phyloP scores from a whole-genome alignment of 495 filamentous ascomycete genomes.

The Penicillium paxilli region DNA sequence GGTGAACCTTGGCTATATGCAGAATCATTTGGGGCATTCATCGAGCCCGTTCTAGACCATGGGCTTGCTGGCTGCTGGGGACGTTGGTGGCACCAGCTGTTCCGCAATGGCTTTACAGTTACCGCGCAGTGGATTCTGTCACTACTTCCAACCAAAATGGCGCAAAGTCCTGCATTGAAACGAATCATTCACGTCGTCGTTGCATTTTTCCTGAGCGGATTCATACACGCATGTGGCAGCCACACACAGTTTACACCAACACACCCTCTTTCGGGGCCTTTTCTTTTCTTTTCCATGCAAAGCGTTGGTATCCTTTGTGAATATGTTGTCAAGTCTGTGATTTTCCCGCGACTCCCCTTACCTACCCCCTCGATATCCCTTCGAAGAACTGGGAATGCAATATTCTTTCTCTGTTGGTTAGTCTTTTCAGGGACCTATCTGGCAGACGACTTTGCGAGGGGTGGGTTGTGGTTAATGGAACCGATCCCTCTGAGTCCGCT shows the following conservation, averaged over 20 bases:
- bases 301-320: conserved; percentile 57
- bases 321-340: conserved; percentile 21
- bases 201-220: conserved; percentile 59
- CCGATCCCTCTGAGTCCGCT: conserved; percentile 65
- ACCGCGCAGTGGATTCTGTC: conserved; percentile 52
- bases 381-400: conserved; percentile 49
- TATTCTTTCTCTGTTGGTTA: conserved; percentile 58
- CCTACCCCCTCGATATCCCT: conserved; percentile 33
- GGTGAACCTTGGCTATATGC: conserved; percentile 67
- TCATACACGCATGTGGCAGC: conserved; percentile 60
- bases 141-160: conserved; percentile 24
- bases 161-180: conserved; percentile 14
- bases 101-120: conserved; percentile 69
- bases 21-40: conserved; percentile 57
- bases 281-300: conserved; percentile 59
- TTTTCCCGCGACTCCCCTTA: conserved; percentile 28
- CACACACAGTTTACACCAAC: conserved; percentile 51
- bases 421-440: conserved; percentile 51
- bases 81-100: conserved; percentile 86
- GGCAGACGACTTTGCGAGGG: conserved; percentile 61
- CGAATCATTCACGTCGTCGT: conserved; percentile 36
- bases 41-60: conserved; percentile 54
- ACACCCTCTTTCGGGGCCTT: conserved; percentile 38
- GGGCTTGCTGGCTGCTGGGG: conserved; percentile 80
- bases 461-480: conserved; percentile 66